These are phyloP conservation scores for Quercus alba DNA, from an alignment of 306 rosid genomes.

Conservation along the genomic window DNA sequence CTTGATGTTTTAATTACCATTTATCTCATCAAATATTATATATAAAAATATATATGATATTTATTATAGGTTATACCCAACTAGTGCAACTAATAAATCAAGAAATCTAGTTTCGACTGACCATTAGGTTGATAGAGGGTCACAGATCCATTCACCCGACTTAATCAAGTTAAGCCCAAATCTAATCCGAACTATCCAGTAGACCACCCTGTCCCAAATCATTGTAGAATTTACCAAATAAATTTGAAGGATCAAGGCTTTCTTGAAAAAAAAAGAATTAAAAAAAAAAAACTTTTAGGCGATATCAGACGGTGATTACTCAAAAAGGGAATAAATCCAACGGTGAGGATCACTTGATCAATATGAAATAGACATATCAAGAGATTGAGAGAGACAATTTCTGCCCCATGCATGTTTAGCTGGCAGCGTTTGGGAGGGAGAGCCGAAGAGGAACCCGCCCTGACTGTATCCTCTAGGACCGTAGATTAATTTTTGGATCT, in stretches of 20 bases:
- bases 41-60: too few relatives aligned
- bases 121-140: too few relatives aligned
- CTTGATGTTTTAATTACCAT: too few relatives aligned
- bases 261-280: neutral
- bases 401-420: neutral
- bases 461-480: neutral
- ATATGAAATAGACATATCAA: neutral
- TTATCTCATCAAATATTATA: too few relatives aligned
- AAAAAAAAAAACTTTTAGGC: neutral
- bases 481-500: slow-evolving; percentile 5
- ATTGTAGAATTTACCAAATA: too few relatives aligned
- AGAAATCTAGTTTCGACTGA: too few relatives aligned
- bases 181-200: fast-evolving
- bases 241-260: too few relatives aligned
- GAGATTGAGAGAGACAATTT: neutral
- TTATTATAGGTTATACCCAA: too few relatives aligned
- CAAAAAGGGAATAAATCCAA: neutral
- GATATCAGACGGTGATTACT: neutral
- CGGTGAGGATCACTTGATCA: neutral
- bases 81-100: too few relatives aligned
- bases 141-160: too few relatives aligned
- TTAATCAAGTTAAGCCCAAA: too few relatives aligned
- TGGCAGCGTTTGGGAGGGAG: neutral
- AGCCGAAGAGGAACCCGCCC: neutral
- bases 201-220: too few relatives aligned